Conservation (phyloP, 148 eudicot genomes). For the Limonium bicolor region DNA sequence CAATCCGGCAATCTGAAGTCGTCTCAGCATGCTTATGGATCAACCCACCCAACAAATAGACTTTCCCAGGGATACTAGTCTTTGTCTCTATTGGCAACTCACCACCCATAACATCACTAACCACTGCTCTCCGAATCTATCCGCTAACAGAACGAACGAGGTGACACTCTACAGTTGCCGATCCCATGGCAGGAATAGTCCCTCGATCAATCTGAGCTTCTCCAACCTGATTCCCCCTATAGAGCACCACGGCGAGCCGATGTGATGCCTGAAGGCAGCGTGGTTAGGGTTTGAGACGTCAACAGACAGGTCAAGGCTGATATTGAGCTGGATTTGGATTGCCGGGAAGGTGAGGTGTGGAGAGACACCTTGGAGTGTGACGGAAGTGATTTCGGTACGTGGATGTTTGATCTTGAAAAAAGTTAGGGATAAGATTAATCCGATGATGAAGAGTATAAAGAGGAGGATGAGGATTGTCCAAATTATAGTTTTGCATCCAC, state of each 20-base stretch:
- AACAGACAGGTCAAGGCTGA: slow-evolving; percentile 17
- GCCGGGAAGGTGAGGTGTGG: slow-evolving; percentile 13
- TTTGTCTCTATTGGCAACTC: slow-evolving; percentile 9
- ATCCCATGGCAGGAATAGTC: slow-evolving; percentile 9
- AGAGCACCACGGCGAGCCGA: slow-evolving; percentile 10
- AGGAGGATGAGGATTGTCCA: slow-evolving; percentile 4
- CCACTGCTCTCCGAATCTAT: slow-evolving; percentile 6
- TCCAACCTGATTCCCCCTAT: slow-evolving; percentile 13
- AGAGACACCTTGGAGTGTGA: slow-evolving; percentile 14
- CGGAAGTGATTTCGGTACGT: slow-evolving; percentile 7
- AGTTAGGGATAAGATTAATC: slow-evolving; percentile 9
- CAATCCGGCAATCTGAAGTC: slow-evolving; percentile 16
- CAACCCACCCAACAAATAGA: slow-evolving; percentile 8
- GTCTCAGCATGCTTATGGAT: slow-evolving; percentile 15
- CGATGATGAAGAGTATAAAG: slow-evolving; percentile 3
- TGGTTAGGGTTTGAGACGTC: slow-evolving; percentile 15
- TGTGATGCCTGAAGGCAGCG: slow-evolving; percentile 12
- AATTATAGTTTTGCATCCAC: no score
- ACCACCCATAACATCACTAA: slow-evolving; percentile 8
- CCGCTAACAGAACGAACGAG: slow-evolving; percentile 14
- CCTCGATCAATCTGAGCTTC: slow-evolving; percentile 9
- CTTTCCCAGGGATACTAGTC: slow-evolving; percentile 23
- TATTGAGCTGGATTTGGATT: slow-evolving; percentile 11
- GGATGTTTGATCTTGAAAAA: slow-evolving; percentile 12
- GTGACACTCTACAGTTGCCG: slow-evolving; percentile 7